Percentiles rank a stretch among this genome's conserved stretches.
Conservation (phyloP, 2,329 filamentous ascomycete genomes). For the Colletotrichum sp. region DNA sequence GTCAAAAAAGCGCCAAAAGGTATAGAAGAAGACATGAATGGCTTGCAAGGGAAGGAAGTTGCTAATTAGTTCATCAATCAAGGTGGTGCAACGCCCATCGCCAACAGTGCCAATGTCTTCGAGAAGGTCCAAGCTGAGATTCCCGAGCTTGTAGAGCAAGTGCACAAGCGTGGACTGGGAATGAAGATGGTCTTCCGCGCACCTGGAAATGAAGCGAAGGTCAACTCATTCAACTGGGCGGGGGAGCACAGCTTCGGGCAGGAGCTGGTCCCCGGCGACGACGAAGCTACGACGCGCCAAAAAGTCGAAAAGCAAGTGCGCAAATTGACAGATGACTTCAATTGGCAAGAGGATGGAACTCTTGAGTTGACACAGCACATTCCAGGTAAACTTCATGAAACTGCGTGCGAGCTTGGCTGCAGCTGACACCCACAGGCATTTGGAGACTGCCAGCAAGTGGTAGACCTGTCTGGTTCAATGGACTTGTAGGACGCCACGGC, state of each 20-base stretch:
- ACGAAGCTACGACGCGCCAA: not conserved
- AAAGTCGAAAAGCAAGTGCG: slow-evolving; percentile 22
- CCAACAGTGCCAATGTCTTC: slow-evolving; percentile 16
- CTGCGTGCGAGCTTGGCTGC: not conserved
- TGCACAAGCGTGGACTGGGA: slow-evolving; percentile 18
- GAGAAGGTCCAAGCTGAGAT: slow-evolving; percentile 18
- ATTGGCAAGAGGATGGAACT: slow-evolving; percentile 16
- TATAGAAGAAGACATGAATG: not conserved
- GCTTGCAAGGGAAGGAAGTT: not conserved
- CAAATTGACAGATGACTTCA: slow-evolving; percentile 15
- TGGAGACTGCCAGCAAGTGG: slow-evolving; percentile 12
- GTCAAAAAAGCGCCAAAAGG: slow-evolving; percentile 18
- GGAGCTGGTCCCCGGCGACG: slow-evolving; percentile 27
- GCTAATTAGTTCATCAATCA: not conserved
- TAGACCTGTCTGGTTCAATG: slow-evolving; percentile 21
- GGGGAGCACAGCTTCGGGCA: slow-evolving; percentile 29
- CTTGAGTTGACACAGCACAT: slow-evolving; percentile 22
- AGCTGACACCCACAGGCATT: not conserved
- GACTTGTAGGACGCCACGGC: slow-evolving; percentile 19
- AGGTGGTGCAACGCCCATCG: slow-evolving; percentile 21
- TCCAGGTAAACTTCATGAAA: not conserved
- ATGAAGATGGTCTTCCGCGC: slow-evolving; percentile 26
- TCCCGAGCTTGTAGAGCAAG: slow-evolving; percentile 20
- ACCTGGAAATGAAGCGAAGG: slow-evolving; percentile 20
- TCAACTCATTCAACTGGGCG: slow-evolving; percentile 23